Percentiles rank a stretch among this genome's conserved stretches.
These are phyloP conservation scores for Penicillium sp. DNA, from an alignment of 2,329 filamentous ascomycete species.

Conservation along the genomic window DNA sequence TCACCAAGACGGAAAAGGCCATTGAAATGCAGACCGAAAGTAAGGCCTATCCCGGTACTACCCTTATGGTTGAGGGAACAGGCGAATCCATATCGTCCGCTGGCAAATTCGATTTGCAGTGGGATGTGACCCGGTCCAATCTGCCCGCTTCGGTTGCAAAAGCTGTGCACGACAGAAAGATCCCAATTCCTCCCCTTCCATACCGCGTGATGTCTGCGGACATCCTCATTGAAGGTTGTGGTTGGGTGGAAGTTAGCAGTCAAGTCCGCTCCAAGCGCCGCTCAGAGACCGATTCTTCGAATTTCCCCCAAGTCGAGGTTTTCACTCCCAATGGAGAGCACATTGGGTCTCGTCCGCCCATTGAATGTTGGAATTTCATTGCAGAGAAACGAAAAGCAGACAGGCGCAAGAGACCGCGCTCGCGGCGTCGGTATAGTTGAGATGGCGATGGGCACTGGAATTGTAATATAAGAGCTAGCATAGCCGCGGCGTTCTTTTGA, in stretches of 20 bases:
- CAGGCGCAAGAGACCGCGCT: constrained; percentile 24
- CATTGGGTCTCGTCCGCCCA: constrained; percentile 47
- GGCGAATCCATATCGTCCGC: constrained; percentile 60
- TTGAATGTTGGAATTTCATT: constrained; percentile 33
- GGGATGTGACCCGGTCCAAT: constrained; percentile 76
- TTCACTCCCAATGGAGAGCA: constrained; percentile 81
- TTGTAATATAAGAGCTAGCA: not conserved
- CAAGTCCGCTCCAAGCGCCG: constrained; percentile 62
- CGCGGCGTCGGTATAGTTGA: constrained; percentile 14
- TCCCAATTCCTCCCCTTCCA: constrained; percentile 50
- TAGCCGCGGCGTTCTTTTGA: constrained; percentile 10
- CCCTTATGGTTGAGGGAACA: constrained; percentile 56
- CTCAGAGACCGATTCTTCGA: constrained; percentile 28
- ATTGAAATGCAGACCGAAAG: constrained; percentile 62
- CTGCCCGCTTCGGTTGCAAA: constrained; percentile 67
- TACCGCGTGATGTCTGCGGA: constrained; percentile 77
- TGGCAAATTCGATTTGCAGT: constrained; percentile 65
- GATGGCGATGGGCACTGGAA: not conserved
- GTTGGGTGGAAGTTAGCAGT: constrained; percentile 82
- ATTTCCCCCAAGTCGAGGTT: constrained; percentile 65
- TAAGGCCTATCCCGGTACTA: constrained; percentile 54
- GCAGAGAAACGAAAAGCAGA: constrained; percentile 29
- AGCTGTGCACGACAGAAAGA: constrained; percentile 59
- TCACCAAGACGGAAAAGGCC: constrained; percentile 76
- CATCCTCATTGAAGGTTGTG: constrained; percentile 82